phyloP scores from a whole-genome alignment of 1,284 basidiomycete species.

The Sanghuangporus weigelae region DNA sequence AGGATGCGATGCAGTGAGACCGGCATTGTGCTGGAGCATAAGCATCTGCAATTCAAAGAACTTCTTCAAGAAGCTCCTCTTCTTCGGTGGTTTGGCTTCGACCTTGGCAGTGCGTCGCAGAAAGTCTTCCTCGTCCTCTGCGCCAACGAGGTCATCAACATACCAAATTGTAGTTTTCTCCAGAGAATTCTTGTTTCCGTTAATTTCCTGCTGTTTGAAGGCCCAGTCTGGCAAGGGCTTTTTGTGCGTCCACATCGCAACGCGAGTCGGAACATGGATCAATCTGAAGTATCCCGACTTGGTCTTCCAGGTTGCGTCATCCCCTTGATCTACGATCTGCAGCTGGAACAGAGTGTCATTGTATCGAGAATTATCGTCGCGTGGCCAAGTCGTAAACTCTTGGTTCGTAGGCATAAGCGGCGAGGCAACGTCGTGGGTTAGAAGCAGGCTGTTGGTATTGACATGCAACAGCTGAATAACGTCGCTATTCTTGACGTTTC shows the following conservation, averaged over 20 bases:
- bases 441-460: conserved; percentile 75
- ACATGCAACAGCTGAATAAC: conserved; percentile 87
- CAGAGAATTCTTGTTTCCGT: conserved; percentile 90
- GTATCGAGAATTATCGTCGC: conserved; percentile 64
- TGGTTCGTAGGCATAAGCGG: conserved; percentile 97
- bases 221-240: conserved; percentile 92
- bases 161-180: conserved; percentile 88
- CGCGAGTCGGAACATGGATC: conserved; percentile 85
- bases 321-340: conserved; percentile 62
- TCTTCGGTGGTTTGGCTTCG: conserved; percentile 65
- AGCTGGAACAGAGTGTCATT: conserved; percentile 89
- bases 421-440: conserved; percentile 97
- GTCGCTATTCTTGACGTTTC: conserved; percentile 87
- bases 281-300: conserved; percentile 90
- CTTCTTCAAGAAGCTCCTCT: conserved; percentile 91
- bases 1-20: conserved; percentile 90
- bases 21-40: conserved; percentile 98
- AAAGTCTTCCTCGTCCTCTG: conserved; percentile 58
- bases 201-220: conserved; percentile 95
- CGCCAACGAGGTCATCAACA: conserved; percentile 76
- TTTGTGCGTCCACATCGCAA: conserved; percentile 90
- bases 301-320: conserved; percentile 83
- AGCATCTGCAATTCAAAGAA: conserved; percentile 90
- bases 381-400: conserved; percentile 90
- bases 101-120: conserved; percentile 46